Evolutionary conservation across 352 stramenopile species (phyloP), one percentile per base, ranked within the genome.

Genomic region (Phytophthora boehmeriae): DNA sequence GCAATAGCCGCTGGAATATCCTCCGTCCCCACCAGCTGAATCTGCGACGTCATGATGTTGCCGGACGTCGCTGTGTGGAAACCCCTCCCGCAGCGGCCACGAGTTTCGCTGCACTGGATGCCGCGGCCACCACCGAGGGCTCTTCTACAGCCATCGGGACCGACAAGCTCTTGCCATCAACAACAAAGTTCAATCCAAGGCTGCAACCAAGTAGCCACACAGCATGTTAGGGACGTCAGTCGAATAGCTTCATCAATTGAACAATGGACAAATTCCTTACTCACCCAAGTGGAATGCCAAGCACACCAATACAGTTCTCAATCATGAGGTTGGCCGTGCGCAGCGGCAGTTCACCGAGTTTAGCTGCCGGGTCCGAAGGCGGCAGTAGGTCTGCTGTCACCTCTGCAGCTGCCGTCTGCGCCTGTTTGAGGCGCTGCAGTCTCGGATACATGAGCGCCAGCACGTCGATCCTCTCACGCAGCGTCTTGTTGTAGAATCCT

Each of bases 401-500:
- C 0, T 68, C 54, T 1, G 39, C 25, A 19, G 62, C 55, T 2
- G 49, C n/a, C 23, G 51, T 30, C 43, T 69, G 51, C 43, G 63
- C 50, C 16, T 73, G 55, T 49, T 80, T 80, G 35, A 82, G 49
- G 9, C 71, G 82, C 51, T 78, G 73, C 32, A 93, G 68, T 8
- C 73, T 71, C 44, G 86, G 86, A 55, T 91, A 92, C 83, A 95
- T 92, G 63, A 93, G 78, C 63, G 81, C 74, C n/a, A 95, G 74
- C 66, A 95, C 81, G 55, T 95, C 86, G 13, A 79, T 82, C 52
- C 86, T 82, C 51, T 95, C 86, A 6, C 83, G 84, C 48, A 93
- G 65, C 42, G 86, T 95, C 75, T 95, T 95, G 76, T 92, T 95
- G 73, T 95, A 95, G 44, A 95, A 95, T 2, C 86, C 86, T 11